Percentiles rank a stretch among this genome's conserved stretches.
Evolutionary conservation across 495 filamentous ascomycete species (phyloP).

Genomic region (Aspergillus ostianus): DNA sequence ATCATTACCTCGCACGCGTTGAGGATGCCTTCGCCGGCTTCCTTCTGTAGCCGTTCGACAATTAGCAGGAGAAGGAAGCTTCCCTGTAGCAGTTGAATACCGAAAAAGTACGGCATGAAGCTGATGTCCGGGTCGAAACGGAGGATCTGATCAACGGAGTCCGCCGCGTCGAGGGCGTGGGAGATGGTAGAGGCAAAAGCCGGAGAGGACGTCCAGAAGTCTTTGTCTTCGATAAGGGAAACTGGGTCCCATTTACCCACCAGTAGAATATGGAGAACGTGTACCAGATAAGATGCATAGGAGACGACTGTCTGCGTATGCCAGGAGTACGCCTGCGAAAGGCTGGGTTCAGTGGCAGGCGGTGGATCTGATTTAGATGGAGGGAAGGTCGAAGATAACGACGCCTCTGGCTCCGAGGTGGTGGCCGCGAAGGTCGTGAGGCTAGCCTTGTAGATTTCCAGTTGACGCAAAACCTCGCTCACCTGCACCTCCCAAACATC

Average conservation of each 20-base stretch:
- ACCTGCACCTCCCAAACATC: slow-evolving; percentile 79
- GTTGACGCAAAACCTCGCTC: slow-evolving; percentile 71
- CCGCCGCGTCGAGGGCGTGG: slow-evolving; percentile 75
- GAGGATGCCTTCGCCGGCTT: slow-evolving; percentile 75
- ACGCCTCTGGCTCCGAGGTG: slow-evolving; percentile 29
- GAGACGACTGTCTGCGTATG: slow-evolving; percentile 85
- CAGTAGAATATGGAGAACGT: slow-evolving; percentile 79
- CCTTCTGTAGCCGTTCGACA: slow-evolving; percentile 77
- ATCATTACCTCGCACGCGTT: slow-evolving; percentile 86
- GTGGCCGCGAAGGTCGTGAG: slow-evolving; percentile 76
- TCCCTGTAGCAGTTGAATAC: slow-evolving; percentile 80
- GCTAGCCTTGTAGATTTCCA: slow-evolving; percentile 79
- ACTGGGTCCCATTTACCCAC: slow-evolving; percentile 89
- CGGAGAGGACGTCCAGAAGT: slow-evolving; percentile 82
- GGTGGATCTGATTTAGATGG: slow-evolving; percentile 27
- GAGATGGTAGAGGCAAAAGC: slow-evolving; percentile 78
- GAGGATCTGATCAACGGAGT: slow-evolving; percentile 80
- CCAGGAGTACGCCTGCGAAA: slow-evolving; percentile 55
- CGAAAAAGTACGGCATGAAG: slow-evolving; percentile 90
- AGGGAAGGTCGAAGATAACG: slow-evolving; percentile 21
- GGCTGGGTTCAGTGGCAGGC: slow-evolving; percentile 39
- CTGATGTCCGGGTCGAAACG: slow-evolving; percentile 80
- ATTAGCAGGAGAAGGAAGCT: slow-evolving; percentile 80
- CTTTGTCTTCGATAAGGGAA: slow-evolving; percentile 80
- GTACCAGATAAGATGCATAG: slow-evolving; percentile 85